phyloP scores from a whole-genome alignment of 2,329 filamentous ascomycete genomes.

The Neopestalotiopsis clavispora region DNA sequence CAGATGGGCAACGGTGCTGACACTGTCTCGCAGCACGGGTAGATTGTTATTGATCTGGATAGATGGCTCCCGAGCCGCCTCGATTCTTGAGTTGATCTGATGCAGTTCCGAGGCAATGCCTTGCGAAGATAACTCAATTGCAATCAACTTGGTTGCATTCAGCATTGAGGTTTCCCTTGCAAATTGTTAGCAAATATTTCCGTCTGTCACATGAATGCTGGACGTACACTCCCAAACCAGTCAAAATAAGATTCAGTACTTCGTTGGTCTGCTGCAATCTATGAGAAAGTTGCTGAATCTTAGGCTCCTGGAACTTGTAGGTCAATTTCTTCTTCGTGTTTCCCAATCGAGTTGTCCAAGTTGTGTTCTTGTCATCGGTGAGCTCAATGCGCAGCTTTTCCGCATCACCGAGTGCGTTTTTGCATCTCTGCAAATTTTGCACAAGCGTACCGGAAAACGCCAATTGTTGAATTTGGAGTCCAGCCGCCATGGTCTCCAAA shows the following conservation, averaged over 20 bases:
- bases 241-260: constrained; percentile 8
- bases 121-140: constrained; percentile 6
- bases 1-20: background rate
- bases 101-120: constrained; percentile 8
- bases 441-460: background rate
- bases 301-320: constrained; percentile 13
- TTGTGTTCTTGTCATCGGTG: constrained; percentile 10
- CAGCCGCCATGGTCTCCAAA: background rate
- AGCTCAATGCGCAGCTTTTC: constrained; percentile 14
- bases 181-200: background rate
- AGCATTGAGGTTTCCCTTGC: constrained; percentile 5
- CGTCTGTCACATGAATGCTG: background rate
- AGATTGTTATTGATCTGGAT: background rate
- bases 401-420: constrained; percentile 3
- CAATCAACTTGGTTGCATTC: background rate
- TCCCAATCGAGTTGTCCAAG: constrained; percentile 11
- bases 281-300: constrained; percentile 15
- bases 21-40: background rate
- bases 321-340: constrained; percentile 14
- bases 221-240: constrained; percentile 6
- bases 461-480: background rate
- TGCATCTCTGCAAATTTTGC: constrained; percentile 9
- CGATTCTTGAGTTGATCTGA: constrained; percentile 12
- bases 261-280: constrained; percentile 13
- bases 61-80: background rate